Percentiles rank a stretch among this genome's conserved stretches.
Conservation (phyloP, 164 flowering plant genomes). For the Chimonanthus praecox region DNA sequence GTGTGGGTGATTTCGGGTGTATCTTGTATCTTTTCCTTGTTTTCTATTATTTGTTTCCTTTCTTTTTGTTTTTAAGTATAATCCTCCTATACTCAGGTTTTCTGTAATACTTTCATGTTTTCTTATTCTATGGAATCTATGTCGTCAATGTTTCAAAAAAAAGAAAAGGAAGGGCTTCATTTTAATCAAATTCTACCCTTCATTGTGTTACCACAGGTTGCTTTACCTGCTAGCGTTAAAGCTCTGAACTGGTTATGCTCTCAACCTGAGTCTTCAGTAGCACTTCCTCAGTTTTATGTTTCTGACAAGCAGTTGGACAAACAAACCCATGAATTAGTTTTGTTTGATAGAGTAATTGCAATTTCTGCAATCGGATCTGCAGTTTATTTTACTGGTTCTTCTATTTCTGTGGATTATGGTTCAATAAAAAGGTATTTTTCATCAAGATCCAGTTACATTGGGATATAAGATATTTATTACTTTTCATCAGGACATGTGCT, state of each 20-base stretch:
- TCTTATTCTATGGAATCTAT: too few relatives aligned
- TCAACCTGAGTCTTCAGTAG: constrained; percentile 49
- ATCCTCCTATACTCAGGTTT: too few relatives aligned
- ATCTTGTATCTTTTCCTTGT: too few relatives aligned
- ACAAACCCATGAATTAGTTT: constrained; percentile 21
- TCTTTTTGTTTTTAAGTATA: too few relatives aligned
- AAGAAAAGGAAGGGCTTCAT: not conserved
- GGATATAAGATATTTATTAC: too few relatives aligned
- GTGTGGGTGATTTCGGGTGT: too few relatives aligned
- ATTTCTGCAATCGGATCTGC: constrained; percentile 81
- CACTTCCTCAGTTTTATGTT: constrained; percentile 70
- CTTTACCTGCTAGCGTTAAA: constrained; percentile 75
- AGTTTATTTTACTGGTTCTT: constrained; percentile 36
- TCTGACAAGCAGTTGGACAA: constrained; percentile 40
- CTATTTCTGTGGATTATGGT: constrained; percentile 20
- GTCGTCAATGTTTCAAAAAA: too few relatives aligned
- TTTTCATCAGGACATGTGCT: too few relatives aligned
- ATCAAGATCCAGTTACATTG: not conserved
- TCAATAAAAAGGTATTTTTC: constrained; percentile 39
- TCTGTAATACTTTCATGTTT: too few relatives aligned
- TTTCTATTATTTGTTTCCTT: too few relatives aligned
- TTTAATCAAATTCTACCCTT: not conserved
- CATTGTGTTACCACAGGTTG: constrained; percentile 41
- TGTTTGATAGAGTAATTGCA: constrained; percentile 35
- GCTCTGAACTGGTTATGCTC: constrained; percentile 59